Evolutionary conservation across 805 yeast species (phyloP), one percentile per base, ranked within the genome.

Genomic region (Kodamaea hsintzibuensis): DNA sequence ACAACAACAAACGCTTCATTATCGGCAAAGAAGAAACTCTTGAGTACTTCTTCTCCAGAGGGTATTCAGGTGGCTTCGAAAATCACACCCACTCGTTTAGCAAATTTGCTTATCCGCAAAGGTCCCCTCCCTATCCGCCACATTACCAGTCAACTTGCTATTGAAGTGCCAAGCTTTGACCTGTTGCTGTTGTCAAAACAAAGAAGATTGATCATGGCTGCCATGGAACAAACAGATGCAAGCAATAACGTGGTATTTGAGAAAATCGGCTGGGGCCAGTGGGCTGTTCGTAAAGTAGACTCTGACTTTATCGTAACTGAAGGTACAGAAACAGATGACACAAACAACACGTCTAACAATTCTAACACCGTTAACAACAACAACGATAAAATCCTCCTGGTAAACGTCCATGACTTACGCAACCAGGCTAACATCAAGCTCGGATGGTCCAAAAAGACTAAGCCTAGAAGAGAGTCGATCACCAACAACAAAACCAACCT

Each of bases 241-340:
- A 74, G 69, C 42, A 85, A 82, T 53, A 79, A 80, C 54, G 85
- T 88, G 43, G 82, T 87, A 13, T 92, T 92, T 72, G 96, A 91
- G 64, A 92, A 92, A 72, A 91, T 92, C 33, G 97, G 98, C 18
- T 92, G 98, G 98, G 98, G 98, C 55, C 96, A 92, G 68, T 92
- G 98, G 98, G 88, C 88, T 19, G 96, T 92, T 2, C 80, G 84
- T 61, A 72, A 75, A 48, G 82, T 63, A 62, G 79, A 69, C 66
- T 78, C 70, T 30, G 74, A 80, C 69, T 67, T 62, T 62, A 62
- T 77, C 69, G 67, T 79, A 62, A 79, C 81, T 42, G 82, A 80
- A 60, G 83, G 81, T 53, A 64, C 69, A 2, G 73, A 68, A 22
- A 45, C 16, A 22, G 44, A 42, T 12, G 30, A 38, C 19, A 43